Evolutionary conservation across 129 eudicot species (phyloP).

Genomic region (Artemisia annua): DNA sequence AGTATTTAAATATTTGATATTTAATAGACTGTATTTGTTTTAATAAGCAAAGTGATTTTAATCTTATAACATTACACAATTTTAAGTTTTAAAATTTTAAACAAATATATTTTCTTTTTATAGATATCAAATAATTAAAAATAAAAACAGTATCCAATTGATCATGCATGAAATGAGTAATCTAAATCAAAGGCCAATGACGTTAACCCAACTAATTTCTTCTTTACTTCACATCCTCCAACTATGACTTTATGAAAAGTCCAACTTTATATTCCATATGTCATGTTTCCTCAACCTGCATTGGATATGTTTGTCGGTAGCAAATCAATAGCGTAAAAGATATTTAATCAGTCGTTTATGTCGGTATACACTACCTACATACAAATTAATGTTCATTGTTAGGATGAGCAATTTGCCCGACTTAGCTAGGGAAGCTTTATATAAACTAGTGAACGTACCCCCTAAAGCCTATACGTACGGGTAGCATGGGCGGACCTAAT

Average conservation of each 20-base stretch:
- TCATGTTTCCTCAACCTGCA: background rate
- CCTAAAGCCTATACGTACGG: no score
- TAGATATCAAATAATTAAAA: background rate
- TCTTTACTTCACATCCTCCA: constrained; percentile 22
- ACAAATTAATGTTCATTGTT: background rate
- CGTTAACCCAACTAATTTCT: constrained; percentile 19
- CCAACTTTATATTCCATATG: constrained; percentile 18
- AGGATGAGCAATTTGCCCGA: no score
- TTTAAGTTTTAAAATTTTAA: no score
- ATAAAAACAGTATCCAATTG: background rate
- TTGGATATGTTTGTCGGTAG: background rate
- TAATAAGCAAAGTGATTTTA: no score
- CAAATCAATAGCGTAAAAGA: background rate
- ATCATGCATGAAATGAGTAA: constrained; percentile 21
- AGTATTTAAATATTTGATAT: no score
- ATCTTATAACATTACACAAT: no score
- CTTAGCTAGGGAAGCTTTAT: no score
- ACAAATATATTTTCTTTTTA: no score
- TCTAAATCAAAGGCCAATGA: constrained; percentile 19
- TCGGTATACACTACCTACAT: background rate
- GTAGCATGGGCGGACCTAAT: no score
- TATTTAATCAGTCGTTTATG: background rate
- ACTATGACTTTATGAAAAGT: constrained; percentile 2
- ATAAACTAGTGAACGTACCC: no score
- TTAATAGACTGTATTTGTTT: no score